phyloP scores from a whole-genome alignment of 768 basidiomycete species.

The Trichaptum fuscoviolaceum region DNA sequence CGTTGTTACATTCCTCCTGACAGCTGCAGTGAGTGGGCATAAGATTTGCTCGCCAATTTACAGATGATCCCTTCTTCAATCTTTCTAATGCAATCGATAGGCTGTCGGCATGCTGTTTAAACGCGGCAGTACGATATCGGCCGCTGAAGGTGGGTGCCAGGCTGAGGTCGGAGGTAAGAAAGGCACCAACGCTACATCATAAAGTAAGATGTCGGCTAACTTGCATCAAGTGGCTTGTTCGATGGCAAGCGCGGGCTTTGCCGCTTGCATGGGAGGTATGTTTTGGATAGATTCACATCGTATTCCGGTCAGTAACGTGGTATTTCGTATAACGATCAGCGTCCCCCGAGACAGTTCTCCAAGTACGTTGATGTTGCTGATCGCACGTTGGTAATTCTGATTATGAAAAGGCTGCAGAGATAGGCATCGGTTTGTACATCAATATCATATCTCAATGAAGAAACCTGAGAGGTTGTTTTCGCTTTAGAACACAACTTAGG shows the following conservation, averaged over 20 bases:
- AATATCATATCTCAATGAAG: not conserved
- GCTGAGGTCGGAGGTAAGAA: slow-evolving; percentile 87
- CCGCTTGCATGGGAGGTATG: slow-evolving; percentile 88
- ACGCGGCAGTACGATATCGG: slow-evolving; percentile 93
- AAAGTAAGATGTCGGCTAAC: not conserved
- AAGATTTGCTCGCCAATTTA: slow-evolving; percentile 7
- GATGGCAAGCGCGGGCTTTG: slow-evolving; percentile 93
- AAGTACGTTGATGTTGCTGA: slow-evolving; percentile 35
- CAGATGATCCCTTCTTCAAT: slow-evolving; percentile 3
- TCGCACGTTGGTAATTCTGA: slow-evolving; percentile 3
- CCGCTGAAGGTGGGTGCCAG: slow-evolving; percentile 93
- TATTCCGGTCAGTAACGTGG: slow-evolving; percentile 4
- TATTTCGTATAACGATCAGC: slow-evolving; percentile 32
- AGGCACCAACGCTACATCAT: slow-evolving; percentile 3
- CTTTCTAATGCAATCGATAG: slow-evolving; percentile 30
- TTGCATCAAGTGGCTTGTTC: slow-evolving; percentile 72
- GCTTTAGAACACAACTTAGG: slow-evolving; percentile 74
- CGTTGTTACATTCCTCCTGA: slow-evolving; percentile 83
- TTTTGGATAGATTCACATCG: slow-evolving; percentile 9
- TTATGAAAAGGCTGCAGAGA: slow-evolving; percentile 67
- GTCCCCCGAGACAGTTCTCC: slow-evolving; percentile 75
- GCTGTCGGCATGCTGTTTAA: slow-evolving; percentile 96
- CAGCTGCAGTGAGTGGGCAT: slow-evolving; percentile 62
- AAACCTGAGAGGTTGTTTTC: not conserved
- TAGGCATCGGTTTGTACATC: slow-evolving; percentile 66